Base-by-base conservation (phyloP, 768 basidiomycete genomes). In the Amanita muscaria region DNA sequence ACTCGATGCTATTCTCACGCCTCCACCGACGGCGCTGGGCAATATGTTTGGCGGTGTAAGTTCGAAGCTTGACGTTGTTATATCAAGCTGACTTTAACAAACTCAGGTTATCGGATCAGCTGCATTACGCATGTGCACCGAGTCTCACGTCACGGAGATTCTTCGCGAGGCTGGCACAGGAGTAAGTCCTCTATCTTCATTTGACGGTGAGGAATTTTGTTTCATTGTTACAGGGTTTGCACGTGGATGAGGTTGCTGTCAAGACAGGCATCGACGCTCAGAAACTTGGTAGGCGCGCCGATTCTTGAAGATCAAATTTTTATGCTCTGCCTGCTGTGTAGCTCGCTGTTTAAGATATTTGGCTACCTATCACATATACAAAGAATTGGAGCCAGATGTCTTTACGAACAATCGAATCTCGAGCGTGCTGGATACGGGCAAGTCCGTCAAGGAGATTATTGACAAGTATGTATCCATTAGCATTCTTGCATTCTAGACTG, bases 211-310 rank as follows among this genome's bases (percentile, higher is more conserved):
- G 25, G 37, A 4, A 22, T 11, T 32, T 38, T 21, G 35, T 5
- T 23, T 14, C 4, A 16, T 24, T 23, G 2, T 18, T 8, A 7
- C 46, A 65, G 64, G 67, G 67, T 0, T 44, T 66, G 18, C 68
- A 71, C 27, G 56, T 62, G n/a, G 47, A 57, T 5, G 64, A 67
- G 5, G 68, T 70, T 30, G 65, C 61, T 10, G 54, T 51, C 18
- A 60, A 57, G 16, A 60, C 56, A 38, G 51, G 53, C 4, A 49
- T 64, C 16, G 59, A 69, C 38, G 48, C 58, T 2, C 40, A 49
- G n/a, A 66, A 66, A 47, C 51, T 70, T 11, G 64, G 69, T 69
- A 38, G 12, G 32, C 10, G 12, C 31, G 7, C 21, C 18, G 24
- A 34, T 24, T 4, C 7, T 10, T 16, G 12, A 19, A 5, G 15